A percentile compares a stretch with the other conserved stretches of the same genome.
Evolutionary conservation across 495 filamentous ascomycete genomes (phyloP).

Genomic region (Podospora didyma): DNA sequence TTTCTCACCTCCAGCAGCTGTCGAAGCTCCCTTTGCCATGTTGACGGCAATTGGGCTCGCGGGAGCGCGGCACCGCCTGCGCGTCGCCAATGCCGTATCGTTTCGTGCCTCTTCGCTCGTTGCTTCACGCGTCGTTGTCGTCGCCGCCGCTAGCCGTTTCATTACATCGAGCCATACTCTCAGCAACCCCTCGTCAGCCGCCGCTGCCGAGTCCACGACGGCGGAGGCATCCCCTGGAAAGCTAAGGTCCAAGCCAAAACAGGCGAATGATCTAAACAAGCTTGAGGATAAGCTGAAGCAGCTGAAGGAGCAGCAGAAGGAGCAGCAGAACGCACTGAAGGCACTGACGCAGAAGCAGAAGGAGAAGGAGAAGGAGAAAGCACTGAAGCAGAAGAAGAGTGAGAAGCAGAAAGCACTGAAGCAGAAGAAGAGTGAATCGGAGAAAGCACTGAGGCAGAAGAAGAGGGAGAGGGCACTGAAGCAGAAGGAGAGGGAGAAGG

Average conservation of each 20-base stretch:
- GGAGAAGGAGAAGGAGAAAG: slow-evolving; percentile 17
- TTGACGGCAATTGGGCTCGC: slow-evolving; percentile 25
- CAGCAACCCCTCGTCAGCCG: neutral
- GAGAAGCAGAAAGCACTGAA: slow-evolving; percentile 19
- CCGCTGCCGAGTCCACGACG: slow-evolving; percentile 7
- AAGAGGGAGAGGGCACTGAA: slow-evolving; percentile 10
- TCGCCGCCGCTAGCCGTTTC: neutral
- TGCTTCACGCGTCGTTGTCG: neutral
- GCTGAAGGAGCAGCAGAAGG: slow-evolving; percentile 1
- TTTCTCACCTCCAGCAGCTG: neutral
- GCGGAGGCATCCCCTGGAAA: slow-evolving; percentile 5
- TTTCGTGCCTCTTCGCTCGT: neutral
- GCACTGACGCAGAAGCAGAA: slow-evolving; percentile 17
- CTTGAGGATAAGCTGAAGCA: too few species aligned
- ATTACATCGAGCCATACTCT: too few species aligned
- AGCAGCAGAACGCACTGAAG: slow-evolving; percentile 15
- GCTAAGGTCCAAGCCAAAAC: slow-evolving; percentile 6
- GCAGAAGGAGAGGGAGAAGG: slow-evolving; percentile 3
- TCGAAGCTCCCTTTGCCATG: slow-evolving; percentile 18
- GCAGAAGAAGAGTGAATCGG: slow-evolving; percentile 12
- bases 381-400: slow-evolving; percentile 14
- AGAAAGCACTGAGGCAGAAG: slow-evolving; percentile 16
- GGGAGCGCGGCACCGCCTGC: slow-evolving; percentile 18
- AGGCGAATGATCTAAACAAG: too few species aligned
- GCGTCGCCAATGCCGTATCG: slow-evolving; percentile 8